Evolutionary conservation across 129 eudicot species (phyloP), one percentile per base, ranked within the genome.

Genomic region (Flaveria bidentis): DNA sequence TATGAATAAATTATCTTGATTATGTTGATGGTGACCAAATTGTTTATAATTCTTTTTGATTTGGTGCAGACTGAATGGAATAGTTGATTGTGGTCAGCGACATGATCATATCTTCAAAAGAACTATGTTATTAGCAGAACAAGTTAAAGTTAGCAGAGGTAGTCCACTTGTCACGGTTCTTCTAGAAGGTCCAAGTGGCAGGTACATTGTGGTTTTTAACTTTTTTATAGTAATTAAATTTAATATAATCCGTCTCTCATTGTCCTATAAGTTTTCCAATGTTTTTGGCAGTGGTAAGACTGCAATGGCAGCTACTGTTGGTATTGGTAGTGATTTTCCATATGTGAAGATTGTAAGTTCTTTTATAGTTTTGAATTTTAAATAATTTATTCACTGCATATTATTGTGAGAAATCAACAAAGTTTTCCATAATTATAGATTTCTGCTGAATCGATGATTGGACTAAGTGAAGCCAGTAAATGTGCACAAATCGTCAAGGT

Each of bases 131-230:
- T 81, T 95, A 74, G 80, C 99, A 47, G 97, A 91, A 76, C 99
- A 95, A 86, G 99, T 91, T 51, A 95, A 89, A 85, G 92, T 89
- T 72, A 91, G 97, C 87, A 81, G 83, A 82, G 99, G 99, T 70
- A 95, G 99, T 70, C 97, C 99, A 36, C 89, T 95, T 69, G 78
- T 95, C 66, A 91, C 96, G 73, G 91, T 92, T 72, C 97, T 95
- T 75, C 78, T 95, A 28, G 99, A 95, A 95, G 99, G 99, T 73
- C 97, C 99, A 47, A 91, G 93, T 87, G 97, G 99, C 88, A 93
- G 98, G 98, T 91, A 81, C 55, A 11, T 82, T 58, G 51, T 51
- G 56, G 55, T 23, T 47, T 62, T 13, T 67, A 5, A 33, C 39
- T 33, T 33, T 33, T 62, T 1, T 1, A 4, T 26, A 62, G 3